Percentiles rank a stretch among this genome's conserved stretches.
These are phyloP conservation scores for Talaromyces rugulosus DNA, from an alignment of 2,329 filamentous ascomycete species.

Conservation along the genomic window DNA sequence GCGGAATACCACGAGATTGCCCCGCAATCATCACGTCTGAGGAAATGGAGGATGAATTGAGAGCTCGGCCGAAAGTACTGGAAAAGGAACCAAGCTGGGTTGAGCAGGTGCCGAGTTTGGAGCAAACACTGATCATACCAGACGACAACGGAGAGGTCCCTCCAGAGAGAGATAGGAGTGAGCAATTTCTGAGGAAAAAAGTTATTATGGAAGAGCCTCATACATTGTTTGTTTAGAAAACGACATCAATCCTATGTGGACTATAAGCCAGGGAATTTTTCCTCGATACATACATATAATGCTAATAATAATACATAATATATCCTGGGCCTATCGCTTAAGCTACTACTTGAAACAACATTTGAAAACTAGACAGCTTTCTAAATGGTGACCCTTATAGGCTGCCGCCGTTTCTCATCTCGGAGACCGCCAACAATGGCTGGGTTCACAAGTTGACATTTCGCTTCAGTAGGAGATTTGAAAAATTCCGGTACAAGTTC, in stretches of 20 bases:
- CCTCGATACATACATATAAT: too few species aligned
- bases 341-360: too few species aligned
- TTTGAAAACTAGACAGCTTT: too few species aligned
- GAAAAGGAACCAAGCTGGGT: background rate
- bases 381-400: background rate
- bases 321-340: too few species aligned
- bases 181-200: background rate
- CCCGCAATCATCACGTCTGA: background rate
- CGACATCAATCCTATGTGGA: too few species aligned
- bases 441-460: constrained; percentile 18
- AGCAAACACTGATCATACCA: background rate
- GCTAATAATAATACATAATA: too few species aligned
- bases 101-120: background rate
- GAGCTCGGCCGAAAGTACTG: background rate
- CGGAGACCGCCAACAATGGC: constrained; percentile 1
- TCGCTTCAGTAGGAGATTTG: constrained; percentile 14
- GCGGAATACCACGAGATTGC: constrained; percentile 2
- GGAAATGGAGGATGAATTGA: constrained; percentile 1
- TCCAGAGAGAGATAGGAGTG: background rate
- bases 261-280: too few species aligned
- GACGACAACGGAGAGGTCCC: background rate
- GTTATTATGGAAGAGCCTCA: background rate
- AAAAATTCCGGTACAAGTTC: constrained; percentile 9
- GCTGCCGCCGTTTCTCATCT: constrained; percentile 1
- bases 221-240: background rate